A percentile compares a stretch with the other conserved stretches of the same genome.
Conservation (phyloP, 805 yeast genomes). For the Cyberlindnera galapagoensis region DNA sequence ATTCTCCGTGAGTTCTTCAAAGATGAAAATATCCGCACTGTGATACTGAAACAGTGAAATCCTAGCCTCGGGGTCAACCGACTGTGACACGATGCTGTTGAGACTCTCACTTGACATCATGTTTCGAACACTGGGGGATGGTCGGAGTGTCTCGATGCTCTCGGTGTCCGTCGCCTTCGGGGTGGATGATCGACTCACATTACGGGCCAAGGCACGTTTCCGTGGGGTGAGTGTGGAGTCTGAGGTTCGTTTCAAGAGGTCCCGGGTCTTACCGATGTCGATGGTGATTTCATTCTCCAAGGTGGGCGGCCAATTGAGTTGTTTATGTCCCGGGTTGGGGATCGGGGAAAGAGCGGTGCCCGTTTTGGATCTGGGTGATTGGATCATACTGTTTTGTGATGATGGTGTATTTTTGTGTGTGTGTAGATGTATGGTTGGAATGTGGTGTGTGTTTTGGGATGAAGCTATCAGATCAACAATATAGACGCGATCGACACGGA, state of each 20-base stretch:
- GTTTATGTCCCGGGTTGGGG: too few species aligned
- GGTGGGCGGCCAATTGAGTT: too few species aligned
- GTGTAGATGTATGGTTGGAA: too few species aligned
- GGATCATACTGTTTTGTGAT: too few species aligned
- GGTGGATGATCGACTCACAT: too few species aligned
- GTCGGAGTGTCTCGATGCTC: neutral
- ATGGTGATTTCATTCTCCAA: conserved; percentile 9
- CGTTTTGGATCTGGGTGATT: too few species aligned
- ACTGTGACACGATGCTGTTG: neutral
- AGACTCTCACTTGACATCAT: neutral
- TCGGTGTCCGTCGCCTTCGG: neutral
- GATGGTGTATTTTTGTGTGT: too few species aligned
- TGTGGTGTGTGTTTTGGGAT: too few species aligned
- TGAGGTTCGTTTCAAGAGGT: conserved; percentile 17
- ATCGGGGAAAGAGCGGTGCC: too few species aligned
- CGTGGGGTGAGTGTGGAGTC: conserved; percentile 18
- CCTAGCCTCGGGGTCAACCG: conserved; percentile 12
- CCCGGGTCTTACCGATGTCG: conserved; percentile 20
- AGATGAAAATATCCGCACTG: conserved; percentile 19
- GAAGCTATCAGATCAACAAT: too few species aligned
- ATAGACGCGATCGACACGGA: too few species aligned
- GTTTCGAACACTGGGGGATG: neutral
- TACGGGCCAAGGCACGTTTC: conserved; percentile 19
- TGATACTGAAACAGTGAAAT: conserved; percentile 14
- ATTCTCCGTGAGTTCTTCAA: conserved; percentile 16